Conservation (phyloP, 2,329 filamentous ascomycete genomes). For the Colletotrichum simmondsii region DNA sequence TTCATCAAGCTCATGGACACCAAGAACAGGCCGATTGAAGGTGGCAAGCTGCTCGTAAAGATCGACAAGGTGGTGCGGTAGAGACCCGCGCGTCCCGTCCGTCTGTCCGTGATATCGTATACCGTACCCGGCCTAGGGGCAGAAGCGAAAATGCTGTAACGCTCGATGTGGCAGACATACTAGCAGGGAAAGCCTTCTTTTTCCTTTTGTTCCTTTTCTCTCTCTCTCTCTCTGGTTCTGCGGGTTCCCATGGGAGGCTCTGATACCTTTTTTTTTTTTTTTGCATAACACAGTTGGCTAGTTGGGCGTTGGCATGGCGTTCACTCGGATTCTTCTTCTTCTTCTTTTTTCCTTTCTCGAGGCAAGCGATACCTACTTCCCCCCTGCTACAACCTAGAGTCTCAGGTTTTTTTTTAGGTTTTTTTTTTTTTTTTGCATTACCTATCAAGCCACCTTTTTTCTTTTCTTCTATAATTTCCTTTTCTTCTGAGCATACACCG, state of each 20-base stretch:
- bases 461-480: neutral
- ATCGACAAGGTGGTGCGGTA: conserved; percentile 59
- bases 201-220: neutral
- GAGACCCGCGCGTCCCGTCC: too few relatives aligned
- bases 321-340: neutral
- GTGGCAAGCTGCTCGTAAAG: conserved; percentile 62
- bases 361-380: neutral
- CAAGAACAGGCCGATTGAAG: conserved; percentile 55
- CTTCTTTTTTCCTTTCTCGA: neutral
- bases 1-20: conserved; percentile 62
- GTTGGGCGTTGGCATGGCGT: neutral
- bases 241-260: neutral
- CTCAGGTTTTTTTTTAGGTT: neutral
- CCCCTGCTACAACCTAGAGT: neutral
- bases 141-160: neutral
- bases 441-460: neutral
- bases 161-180: neutral
- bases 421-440: too few relatives aligned
- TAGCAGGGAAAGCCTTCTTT: neutral
- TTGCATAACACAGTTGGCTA: too few relatives aligned
- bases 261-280: neutral
- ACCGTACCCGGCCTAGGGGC: conserved; percentile 9
- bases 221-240: neutral
- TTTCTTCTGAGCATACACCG: neutral
- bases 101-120: neutral